A percentile compares a stretch with the other conserved stretches of the same genome.
These are phyloP conservation scores for Fusarium citri DNA, from an alignment of 2,329 filamentous ascomycete species.

Conservation along the genomic window DNA sequence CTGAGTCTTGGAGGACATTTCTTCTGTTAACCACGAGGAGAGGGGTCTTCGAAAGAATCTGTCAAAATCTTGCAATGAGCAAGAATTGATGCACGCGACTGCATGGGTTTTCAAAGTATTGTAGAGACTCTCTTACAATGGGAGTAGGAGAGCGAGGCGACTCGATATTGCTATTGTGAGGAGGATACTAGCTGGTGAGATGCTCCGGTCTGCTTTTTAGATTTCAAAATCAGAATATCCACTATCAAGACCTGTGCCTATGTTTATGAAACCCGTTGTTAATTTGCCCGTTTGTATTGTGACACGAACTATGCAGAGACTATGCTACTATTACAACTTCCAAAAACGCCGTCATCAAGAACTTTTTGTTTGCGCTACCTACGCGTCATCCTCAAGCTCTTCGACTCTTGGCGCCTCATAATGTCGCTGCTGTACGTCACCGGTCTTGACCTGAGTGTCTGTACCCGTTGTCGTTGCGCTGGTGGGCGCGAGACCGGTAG, in stretches of 20 bases:
- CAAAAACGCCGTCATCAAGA: conserved; percentile 41
- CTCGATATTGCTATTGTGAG: conserved; percentile 41
- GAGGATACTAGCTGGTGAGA: conserved; percentile 31
- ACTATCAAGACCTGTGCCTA: not conserved
- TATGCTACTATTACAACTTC: conserved; percentile 43
- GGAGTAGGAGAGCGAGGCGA: conserved; percentile 42
- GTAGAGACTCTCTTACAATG: conserved; percentile 31
- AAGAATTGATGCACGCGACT: not conserved
- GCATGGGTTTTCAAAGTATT: conserved; percentile 11
- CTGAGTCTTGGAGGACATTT: too few species aligned
- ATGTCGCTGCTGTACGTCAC: conserved; percentile 53
- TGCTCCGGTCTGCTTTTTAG: conserved; percentile 38
- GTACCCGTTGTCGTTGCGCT: conserved; percentile 68
- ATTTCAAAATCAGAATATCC: conserved; percentile 22
- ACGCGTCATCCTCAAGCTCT: conserved; percentile 65
- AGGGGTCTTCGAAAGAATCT: not conserved
- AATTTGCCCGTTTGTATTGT: conserved; percentile 28
- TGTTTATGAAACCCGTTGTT: not conserved
- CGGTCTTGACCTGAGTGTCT: conserved; percentile 64
- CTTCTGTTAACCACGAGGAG: too few species aligned
- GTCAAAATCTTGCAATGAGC: not conserved
- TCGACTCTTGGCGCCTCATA: conserved; percentile 66
- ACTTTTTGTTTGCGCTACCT: conserved; percentile 34
- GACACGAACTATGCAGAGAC: conserved; percentile 25
- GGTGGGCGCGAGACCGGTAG: conserved; percentile 64